Conservation (phyloP, 2,329 filamentous ascomycete species). For the Paecilomyces formosus region DNA sequence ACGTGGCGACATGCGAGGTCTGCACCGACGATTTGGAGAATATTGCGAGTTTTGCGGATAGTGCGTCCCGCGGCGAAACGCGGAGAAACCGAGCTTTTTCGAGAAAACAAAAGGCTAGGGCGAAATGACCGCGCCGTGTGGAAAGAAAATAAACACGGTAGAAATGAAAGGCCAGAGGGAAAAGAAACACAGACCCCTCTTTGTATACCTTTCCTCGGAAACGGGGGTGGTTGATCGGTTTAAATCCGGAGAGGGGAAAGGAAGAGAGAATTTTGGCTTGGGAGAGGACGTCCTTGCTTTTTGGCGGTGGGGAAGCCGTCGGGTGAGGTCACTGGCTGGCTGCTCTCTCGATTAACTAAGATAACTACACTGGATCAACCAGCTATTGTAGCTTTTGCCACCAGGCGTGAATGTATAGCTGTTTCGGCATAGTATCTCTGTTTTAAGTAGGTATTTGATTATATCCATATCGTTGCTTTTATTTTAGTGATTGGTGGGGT, state of each 20-base stretch:
- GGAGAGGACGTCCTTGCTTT: not conserved
- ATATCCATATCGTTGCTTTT: no score
- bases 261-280: not conserved
- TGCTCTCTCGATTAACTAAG: no score
- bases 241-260: not conserved
- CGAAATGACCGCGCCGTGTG: not conserved
- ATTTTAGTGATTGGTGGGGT: no score
- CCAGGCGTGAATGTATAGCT: no score
- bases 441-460: no score
- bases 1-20: not conserved
- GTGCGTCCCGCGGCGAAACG: not conserved
- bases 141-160: not conserved
- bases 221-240: not conserved
- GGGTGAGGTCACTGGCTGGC: not conserved
- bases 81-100: not conserved
- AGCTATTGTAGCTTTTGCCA: not conserved
- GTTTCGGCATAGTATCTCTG: no score
- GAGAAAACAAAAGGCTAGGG: not conserved
- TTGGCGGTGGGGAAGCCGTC: not conserved
- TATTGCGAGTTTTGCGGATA: not conserved
- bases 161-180: not conserved
- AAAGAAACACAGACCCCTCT: conserved; percentile 9
- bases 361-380: no score
- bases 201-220: not conserved
- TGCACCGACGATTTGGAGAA: not conserved